Evolutionary conservation across 2,329 filamentous ascomycete genomes (phyloP), one percentile per base, ranked within the genome.

Genomic region (Trichoderma brevicompactum): DNA sequence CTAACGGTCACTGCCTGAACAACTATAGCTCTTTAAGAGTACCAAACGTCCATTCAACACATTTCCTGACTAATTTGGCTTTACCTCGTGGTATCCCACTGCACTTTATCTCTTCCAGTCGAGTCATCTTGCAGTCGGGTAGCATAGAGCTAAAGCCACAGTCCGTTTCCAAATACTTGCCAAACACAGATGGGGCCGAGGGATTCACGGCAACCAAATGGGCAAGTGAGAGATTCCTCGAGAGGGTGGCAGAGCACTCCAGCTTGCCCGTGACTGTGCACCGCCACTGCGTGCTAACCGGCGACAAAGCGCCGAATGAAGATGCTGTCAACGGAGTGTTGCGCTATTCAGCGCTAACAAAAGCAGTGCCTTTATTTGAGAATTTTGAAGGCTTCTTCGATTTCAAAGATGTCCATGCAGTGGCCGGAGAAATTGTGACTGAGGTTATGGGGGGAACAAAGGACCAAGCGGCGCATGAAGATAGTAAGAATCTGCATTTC

Each of bases 181-280:
- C 48, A 2, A 19, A 48, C 15, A 54, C 59, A 17, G 59, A 54
- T 12, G 49, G 59, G 7, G 15, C 17, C 7, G 48, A 63, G 13
- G 59, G 59, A 12, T 53, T 38, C 34, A 63, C 49, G 13, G 36
- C 40, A 15, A 53, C 48, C 19, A 63, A 54, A 43, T 63, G 48
- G 59, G 38, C 49, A 6, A 63, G 59, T 34, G 59, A 63, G 23
- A n/a, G 28, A 4, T 53, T 65, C 41, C 34, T 65, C 23, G 41
- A 59, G 44, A 49, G 60, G 6, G n/a, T 59, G 10, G 19, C 28
- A 5, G 48, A 54, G 1, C 41, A 44, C 17, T 19, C n/a, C 3
- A 8, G 19, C 9, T 10, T 19, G 0, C 44, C 44, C 9, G 15
- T 15, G 41, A 44, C 41, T 44, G 44, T 46, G n/a, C 44, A 46